Base-by-base conservation (phyloP, 306 rosid genomes). In the Trichosanthes cucumerina region DNA sequence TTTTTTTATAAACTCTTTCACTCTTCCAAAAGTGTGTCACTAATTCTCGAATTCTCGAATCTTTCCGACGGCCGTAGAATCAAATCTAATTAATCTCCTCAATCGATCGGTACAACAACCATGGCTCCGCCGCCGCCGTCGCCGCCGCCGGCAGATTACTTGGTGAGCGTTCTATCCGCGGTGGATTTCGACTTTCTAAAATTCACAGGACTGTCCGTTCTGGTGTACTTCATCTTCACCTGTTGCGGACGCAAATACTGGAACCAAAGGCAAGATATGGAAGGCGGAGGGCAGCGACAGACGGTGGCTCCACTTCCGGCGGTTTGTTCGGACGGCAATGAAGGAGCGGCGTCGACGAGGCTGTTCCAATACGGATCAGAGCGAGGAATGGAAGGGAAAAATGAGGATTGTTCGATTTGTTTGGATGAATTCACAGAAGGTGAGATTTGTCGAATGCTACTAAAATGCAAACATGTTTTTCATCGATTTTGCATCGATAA, bases 301-400 rank as follows among this genome's bases (percentile, higher is more conserved):
- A 11, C 34, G 4, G 11, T 12, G 6, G 34, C 3, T 38, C 16
- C n/a, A 39, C 3, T 52, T 38, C 28, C 52, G 28, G 75, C 1
- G 14, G 46, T 1, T 6, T 60, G 39, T 56, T 21, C 62, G 1
- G 0, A 5, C 2, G 28, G 36, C 15, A 4, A 46, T 50, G 31
- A 26, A 19, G 26, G 52, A 41, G 33, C 13, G 52, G 0, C 19
- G 36, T 21, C 75, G 19, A 41, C 53, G 19, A 69, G 9, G 52
- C 75, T 69, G 28, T 69, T 69, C 12, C 75, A 69, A 4, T 69
- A 69, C 34, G 75, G 54, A n/a, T n/a, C n/a, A n/a, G 75, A 10
- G 34, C 2, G 34, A 9, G 54, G 52, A 12, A 2, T 69, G 4
- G 15, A 5, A 14, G 75, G 33, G 75, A 13, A 6, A 69, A 69